Evolutionary conservation across 495 filamentous ascomycete genomes (phyloP), one percentile per base, ranked within the genome.

Genomic region (Tuber microsphaerosporum): DNA sequence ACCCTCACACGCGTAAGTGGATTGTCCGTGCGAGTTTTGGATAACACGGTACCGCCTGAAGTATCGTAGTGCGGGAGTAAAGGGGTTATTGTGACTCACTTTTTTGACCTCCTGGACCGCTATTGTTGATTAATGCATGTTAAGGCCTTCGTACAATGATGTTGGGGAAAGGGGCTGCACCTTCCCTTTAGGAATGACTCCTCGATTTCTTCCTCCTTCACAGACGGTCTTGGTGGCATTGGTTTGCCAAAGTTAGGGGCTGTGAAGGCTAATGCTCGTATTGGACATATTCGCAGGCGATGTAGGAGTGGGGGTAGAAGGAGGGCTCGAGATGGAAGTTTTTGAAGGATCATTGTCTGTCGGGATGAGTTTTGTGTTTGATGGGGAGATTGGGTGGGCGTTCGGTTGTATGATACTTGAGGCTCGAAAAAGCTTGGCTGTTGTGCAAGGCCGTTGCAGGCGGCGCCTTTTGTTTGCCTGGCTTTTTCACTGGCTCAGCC

Each of bases 21-120:
- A 65, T 65, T 65, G 26, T 65, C 56, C 56, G 56, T 61, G 26
- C 56, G n/a, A 31, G 56, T 61, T 31, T 31, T 12, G n/a, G n/a
- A 61, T 61, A 31, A 61, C 16, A 61, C 2, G n/a, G 26, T 31
- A 61, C n/a, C 2, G 45, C 5, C 2, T 19, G 19, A 45, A 71
- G 69, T 42, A 7, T 74, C 39, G 71, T 69, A 42, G 70, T 26
- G 22, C 46, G 6, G 46, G 5, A 22, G 51, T 12, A 72, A 61
- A 75, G 70, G 43, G 73, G 22, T 45, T n/a, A 74, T 83, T 19
- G 79, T 88, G 83, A 75, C 72, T 75, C 73, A 84, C 97, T 98
- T 84, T 98, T 98, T 84, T 99, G 95, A 0, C 95, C 95, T 70
- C 95, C 95, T 2, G 95, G 95, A 17, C 95, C 95, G 80, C 89